Percentiles rank a stretch among this genome's conserved stretches.
phyloP scores from a whole-genome alignment of 371 early-diverging fungal genomes.

The Rhizopus stolonifer region DNA sequence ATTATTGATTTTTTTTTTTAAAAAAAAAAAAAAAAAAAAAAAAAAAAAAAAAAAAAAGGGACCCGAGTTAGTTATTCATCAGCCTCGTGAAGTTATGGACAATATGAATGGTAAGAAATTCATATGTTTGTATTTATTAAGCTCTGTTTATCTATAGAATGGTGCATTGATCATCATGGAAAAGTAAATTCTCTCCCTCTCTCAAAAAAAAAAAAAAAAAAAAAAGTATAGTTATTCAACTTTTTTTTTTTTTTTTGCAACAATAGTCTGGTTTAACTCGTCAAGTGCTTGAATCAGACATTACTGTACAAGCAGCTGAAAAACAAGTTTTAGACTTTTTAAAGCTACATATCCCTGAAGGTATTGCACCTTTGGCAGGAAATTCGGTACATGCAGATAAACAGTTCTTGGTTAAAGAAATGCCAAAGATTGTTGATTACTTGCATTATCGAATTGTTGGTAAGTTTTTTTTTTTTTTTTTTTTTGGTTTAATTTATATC shows the following conservation, averaged over 20 bases:
- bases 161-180: conserved; percentile 90
- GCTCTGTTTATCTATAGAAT: conserved; percentile 47
- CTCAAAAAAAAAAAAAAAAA: conserved; percentile 32
- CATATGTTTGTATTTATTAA: background rate
- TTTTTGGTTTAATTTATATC: too few relatives aligned
- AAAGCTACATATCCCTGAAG: conserved; percentile 60
- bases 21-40: background rate
- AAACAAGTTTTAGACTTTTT: conserved; percentile 71
- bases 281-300: conserved; percentile 71
- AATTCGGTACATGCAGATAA: conserved; percentile 92
- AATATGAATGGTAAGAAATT: conserved; percentile 66
- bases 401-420: conserved; percentile 77
- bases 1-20: too few relatives aligned
- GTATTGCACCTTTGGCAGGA: conserved; percentile 83
- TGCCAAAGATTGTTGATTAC: conserved; percentile 76
- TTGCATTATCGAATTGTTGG: conserved; percentile 87
- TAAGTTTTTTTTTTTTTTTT: too few relatives aligned
- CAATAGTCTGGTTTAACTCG: conserved; percentile 80
- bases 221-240: conserved; percentile 59
- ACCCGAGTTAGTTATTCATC: conserved; percentile 81
- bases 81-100: conserved; percentile 76
- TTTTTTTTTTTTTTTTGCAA: too few relatives aligned
- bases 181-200: conserved; percentile 33
- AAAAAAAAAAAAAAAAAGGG: conserved; percentile 38
- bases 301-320: conserved; percentile 74